Conservation (phyloP, 768 basidiomycete species). For the Paxillus rubicundulus region DNA sequence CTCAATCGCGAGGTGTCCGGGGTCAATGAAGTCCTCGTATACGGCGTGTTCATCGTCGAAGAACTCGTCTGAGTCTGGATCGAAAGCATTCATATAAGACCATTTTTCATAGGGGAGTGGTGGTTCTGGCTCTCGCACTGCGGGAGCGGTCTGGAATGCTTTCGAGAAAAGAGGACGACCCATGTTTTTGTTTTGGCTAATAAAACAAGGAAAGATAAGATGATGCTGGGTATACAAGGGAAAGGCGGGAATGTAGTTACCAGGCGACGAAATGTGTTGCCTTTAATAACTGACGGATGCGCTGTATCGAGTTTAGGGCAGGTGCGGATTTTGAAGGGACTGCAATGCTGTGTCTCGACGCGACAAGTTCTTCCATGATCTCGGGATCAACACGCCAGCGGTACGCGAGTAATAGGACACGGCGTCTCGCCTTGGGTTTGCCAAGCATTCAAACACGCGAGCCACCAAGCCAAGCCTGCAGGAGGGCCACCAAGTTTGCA, state of each 20-base stretch:
- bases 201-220: constrained; percentile 23
- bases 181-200: constrained; percentile 38
- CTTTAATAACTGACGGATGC: constrained; percentile 12
- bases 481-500: too few relatives aligned
- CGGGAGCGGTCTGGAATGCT: constrained; percentile 36
- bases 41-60: constrained; percentile 54
- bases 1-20: constrained; percentile 18
- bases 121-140: constrained; percentile 45
- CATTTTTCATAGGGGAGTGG: constrained; percentile 49
- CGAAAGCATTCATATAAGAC: constrained; percentile 65
- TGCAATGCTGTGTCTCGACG: not conserved
- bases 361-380: too few relatives aligned
- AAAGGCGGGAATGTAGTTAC: not conserved
- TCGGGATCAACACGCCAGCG: too few relatives aligned
- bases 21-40: constrained; percentile 64
- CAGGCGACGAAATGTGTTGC: constrained; percentile 3
- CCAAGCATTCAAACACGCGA: too few relatives aligned
- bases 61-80: constrained; percentile 81
- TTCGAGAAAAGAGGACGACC: constrained; percentile 61
- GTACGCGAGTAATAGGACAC: too few relatives aligned
- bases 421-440: too few relatives aligned
- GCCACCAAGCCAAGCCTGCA: too few relatives aligned
- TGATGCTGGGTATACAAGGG: constrained; percentile 14
- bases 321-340: constrained; percentile 31
- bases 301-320: constrained; percentile 29